A percentile compares a stretch with the other conserved stretches of the same genome.
phyloP scores from a whole-genome alignment of 2,329 filamentous ascomycete genomes.

The Stylonectria norvegica region DNA sequence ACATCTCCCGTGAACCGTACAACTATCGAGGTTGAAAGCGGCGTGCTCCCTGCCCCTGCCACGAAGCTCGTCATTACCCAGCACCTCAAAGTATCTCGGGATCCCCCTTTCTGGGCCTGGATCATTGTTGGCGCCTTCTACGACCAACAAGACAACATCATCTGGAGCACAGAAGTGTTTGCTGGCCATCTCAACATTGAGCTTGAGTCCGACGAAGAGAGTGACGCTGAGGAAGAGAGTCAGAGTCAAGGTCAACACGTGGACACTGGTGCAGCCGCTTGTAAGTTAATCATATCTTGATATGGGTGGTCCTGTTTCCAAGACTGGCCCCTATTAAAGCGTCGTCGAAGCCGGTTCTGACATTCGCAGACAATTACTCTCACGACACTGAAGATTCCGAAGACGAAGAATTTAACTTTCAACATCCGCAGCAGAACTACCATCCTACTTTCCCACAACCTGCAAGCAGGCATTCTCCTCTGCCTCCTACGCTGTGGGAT shows the following conservation, averaged over 20 bases:
- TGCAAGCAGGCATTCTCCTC: conserved; percentile 5
- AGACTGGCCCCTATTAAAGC: conserved; percentile 1
- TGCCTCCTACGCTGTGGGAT: conserved; percentile 23
- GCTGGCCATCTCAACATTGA: conserved; percentile 29
- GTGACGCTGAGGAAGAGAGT: conserved; percentile 6
- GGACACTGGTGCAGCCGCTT: no score
- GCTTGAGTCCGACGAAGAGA: conserved; percentile 21
- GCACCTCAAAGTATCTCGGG: conserved; percentile 33
- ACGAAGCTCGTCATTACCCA: conserved; percentile 45
- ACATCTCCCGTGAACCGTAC: conserved; percentile 13
- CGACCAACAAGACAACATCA: conserved; percentile 36
- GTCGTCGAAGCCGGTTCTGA: conserved; percentile 5
- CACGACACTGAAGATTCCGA: conserved; percentile 6
- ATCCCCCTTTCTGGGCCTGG: conserved; percentile 42
- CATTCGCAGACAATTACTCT: conserved; percentile 4
- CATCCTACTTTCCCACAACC: conserved; percentile 8
- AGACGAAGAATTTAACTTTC: neutral
- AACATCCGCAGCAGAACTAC: conserved; percentile 1
- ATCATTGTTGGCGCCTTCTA: conserved; percentile 47
- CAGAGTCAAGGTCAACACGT: neutral
- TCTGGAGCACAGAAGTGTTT: conserved; percentile 49
- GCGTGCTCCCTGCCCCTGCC: conserved; percentile 42
- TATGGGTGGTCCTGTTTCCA: no score
- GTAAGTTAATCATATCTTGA: no score
- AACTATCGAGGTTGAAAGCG: conserved; percentile 28